Base-by-base conservation (phyloP, 306 rosid species). In the Astragalus glycyphyllos region DNA sequence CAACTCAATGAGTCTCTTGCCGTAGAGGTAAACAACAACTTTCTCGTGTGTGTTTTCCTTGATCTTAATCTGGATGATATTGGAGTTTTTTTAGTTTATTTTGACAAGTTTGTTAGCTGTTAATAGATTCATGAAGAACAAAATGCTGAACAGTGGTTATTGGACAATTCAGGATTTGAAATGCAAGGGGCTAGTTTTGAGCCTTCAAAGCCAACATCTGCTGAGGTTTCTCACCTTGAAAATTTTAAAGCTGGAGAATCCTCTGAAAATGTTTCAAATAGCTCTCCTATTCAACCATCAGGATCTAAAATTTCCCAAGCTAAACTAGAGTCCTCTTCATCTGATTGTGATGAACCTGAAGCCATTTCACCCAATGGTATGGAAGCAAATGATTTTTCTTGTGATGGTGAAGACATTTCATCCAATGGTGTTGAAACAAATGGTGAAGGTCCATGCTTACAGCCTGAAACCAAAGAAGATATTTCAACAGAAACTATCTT, bases 161-260 rank as follows among this genome's bases (percentile, higher is more conserved):
- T 92, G 84, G 73, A 85, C 32, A 92, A 87, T 77, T 89, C 98
- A 6, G 78, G 65, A 84, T 69, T 86, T 83, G 98, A 90, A 84
- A 92, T 92, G 98, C 96, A 92, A 82, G 96, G 82, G 65, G 73
- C 72, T 49, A 92, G 83, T 57, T 68, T 92, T 46, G 89, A 95
- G 95, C 77, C 87, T 5, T 55, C 82, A 23, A 89, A 81, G 57
- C 75, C 90, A 16, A 69, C 83, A 14, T 41, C 74, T 20, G 69
- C 91, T 4, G 96, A 89, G 65, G 82, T 72, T 74, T 81, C 95
- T 73, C 90, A 83, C 31, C 84, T 71, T 63, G 98, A 88, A 40
- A 89, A 73, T 66, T 82, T 82, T 69, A 84, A 80, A 40, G 38
- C 81, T 4, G 92, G 85, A 35, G 82, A 73, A 46, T 78, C 89